A percentile compares a stretch with the other conserved stretches of the same genome.
These are phyloP conservation scores for Calonectria hongkongensis DNA, from an alignment of 2,329 filamentous ascomycete species.

Conservation along the genomic window DNA sequence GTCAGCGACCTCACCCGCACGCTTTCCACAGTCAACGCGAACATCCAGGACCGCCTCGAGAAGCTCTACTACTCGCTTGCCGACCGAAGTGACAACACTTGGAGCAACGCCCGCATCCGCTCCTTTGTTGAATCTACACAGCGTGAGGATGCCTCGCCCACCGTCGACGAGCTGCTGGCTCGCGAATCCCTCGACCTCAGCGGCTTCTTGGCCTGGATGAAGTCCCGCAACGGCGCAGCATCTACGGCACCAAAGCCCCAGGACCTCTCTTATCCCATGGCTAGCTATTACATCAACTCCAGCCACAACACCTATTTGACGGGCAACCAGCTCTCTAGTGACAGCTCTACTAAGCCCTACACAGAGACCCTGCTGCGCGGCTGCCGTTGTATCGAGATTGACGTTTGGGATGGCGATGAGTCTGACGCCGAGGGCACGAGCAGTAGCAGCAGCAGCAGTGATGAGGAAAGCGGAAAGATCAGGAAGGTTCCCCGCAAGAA, in stretches of 20 bases:
- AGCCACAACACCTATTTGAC: conserved; percentile 97
- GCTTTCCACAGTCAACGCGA: conserved; percentile 64
- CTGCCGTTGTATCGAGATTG: conserved; percentile 94
- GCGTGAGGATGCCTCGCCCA: conserved; percentile 59
- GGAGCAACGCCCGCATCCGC: conserved; percentile 67
- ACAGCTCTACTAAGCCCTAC: conserved; percentile 91
- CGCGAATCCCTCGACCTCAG: conserved; percentile 65
- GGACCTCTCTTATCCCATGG: conserved; percentile 84
- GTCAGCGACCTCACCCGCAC: conserved; percentile 64
- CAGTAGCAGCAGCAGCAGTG: conserved; percentile 67
- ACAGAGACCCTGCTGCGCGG: conserved; percentile 88
- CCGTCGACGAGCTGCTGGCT: conserved; percentile 53
- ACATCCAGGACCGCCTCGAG: conserved; percentile 65
- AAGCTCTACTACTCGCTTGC: conserved; percentile 68
- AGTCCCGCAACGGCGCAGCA: conserved; percentile 67
- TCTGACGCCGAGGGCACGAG: conserved; percentile 72
- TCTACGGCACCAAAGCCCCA: conserved; percentile 63
- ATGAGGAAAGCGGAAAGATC: conserved; percentile 72
- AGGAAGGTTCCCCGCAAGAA: conserved; percentile 72
- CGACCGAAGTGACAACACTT: conserved; percentile 62
- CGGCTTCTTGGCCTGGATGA: conserved; percentile 74
- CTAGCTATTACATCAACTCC: conserved; percentile 94
- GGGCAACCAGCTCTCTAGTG: conserved; percentile 90
- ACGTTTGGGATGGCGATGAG: conserved; percentile 94
- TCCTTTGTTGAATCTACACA: conserved; percentile 70